Evolutionary conservation across 768 basidiomycete genomes (phyloP).

Genomic region (Suillus bovinus): DNA sequence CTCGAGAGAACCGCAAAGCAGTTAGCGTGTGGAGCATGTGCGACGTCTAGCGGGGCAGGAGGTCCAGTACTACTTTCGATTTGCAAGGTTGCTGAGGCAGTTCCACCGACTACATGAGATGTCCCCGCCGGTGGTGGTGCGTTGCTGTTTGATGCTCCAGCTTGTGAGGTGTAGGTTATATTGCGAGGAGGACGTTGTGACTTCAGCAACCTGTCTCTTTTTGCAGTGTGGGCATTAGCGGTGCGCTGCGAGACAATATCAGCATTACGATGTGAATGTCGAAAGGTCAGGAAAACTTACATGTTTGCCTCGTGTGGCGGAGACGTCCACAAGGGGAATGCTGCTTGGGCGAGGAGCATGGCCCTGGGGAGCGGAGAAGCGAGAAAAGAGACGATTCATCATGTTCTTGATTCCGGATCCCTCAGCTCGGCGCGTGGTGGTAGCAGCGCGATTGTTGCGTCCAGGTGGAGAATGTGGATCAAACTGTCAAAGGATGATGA

Average conservation of each 20-base stretch:
- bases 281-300: not conserved
- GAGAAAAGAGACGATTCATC: not conserved
- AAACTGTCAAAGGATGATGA: not conserved
- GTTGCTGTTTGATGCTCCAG: not conserved
- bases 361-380: not conserved
- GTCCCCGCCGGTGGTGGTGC: not conserved
- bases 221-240: not conserved
- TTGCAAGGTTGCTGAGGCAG: not conserved
- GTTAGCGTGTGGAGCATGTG: not conserved
- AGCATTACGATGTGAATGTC: not conserved
- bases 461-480: not conserved
- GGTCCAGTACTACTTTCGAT: not conserved
- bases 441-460: not conserved
- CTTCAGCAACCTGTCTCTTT: not conserved
- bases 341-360: not conserved
- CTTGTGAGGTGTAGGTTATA: no score
- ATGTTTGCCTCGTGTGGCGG: not conserved
- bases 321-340: not conserved
- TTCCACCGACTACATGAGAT: not conserved
- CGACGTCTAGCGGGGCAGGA: not conserved
- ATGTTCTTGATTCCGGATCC: not conserved
- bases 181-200: not conserved
- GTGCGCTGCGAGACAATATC: not conserved
- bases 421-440: not conserved
- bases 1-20: not conserved